Base-by-base conservation (phyloP, 176 grass and related monocot species). In the Triticum dicoccoides region DNA sequence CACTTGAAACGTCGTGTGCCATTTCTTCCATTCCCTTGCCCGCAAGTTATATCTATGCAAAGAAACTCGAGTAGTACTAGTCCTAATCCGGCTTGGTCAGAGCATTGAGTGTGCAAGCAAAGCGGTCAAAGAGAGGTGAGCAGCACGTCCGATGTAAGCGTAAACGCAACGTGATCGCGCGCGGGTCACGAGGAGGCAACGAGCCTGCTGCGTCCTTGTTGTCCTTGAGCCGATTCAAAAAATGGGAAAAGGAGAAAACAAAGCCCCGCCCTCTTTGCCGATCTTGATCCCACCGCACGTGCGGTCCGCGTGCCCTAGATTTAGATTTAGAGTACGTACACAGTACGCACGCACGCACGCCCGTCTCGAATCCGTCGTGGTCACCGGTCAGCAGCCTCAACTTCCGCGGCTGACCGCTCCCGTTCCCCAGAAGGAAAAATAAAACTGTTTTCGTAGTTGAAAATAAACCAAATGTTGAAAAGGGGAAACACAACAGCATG, bases 261-360 rank as follows among this genome's bases (percentile, higher is more conserved):
- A 54, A 56, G 47, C 47, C 2, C 29, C 9, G 13, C 47, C 17
- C 24, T 51, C 63, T 69, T 51, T 51, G 66, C 66, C 63, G 66
- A 54, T 29, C 66, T 7, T 49, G 83, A 76, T 59, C 73, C 70
- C 58, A 73, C 14, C 59, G 90, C 86, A 89, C 86, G 83, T 91
- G 83, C 73, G 68, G 78, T 56, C 30, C 73, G 72, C 79, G 79
- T 80, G 78, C 86, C 85, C 77, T 41, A 87, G 82, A 41, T 63
- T 47, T 65, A 29, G 54, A 59, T n/a, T 59, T 59, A 59, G 56
- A 9, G 20, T 2, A 20, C 32, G 17, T 51, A 30, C 54, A 17
- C 54, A 49, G 20, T 13, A 42, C 78, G 23, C 8, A 25, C 15
- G 67, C 47, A 52, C 83, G 63, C 69, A 65, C 85, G 29, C 85